Evolutionary conservation across 306 rosid genomes (phyloP).

Genomic region (Prunus salicina): DNA sequence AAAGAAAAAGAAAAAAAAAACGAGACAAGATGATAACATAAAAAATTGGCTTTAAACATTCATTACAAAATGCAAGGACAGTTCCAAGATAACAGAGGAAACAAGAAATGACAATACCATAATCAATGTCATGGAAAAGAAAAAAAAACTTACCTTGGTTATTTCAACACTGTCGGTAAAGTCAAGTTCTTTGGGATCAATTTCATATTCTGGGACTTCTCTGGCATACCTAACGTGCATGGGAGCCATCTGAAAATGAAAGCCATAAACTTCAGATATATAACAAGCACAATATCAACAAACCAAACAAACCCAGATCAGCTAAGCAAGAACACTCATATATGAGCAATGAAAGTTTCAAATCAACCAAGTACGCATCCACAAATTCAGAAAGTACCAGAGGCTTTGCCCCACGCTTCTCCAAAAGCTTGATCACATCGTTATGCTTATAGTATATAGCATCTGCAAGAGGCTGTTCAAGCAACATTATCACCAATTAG

Average conservation of each 20-base stretch:
- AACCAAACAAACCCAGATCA: conserved; percentile 8
- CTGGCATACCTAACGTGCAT: conserved; percentile 81
- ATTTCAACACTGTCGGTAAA: conserved; percentile 73
- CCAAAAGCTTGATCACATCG: conserved; percentile 73
- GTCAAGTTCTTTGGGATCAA: conserved; percentile 83
- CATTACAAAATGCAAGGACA: background rate
- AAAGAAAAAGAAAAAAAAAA: background rate
- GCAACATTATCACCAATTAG: conserved; percentile 7
- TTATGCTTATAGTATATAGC: conserved; percentile 74
- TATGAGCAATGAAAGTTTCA: background rate
- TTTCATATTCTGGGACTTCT: conserved; percentile 93
- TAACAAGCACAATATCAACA: background rate
- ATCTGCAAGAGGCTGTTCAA: conserved; percentile 87
- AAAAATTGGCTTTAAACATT: background rate
- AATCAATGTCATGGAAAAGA: background rate
- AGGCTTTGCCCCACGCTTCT: conserved; percentile 78
- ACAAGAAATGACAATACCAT: background rate
- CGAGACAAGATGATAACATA: background rate
- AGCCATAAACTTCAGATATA: conserved; percentile 19
- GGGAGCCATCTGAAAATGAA: conserved; percentile 59
- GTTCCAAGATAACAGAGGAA: background rate
- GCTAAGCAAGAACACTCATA: background rate
- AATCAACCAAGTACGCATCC: background rate
- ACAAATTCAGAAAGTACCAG: conserved; percentile 36
- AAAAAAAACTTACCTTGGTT: conserved; percentile 50